Percentiles rank a stretch among this genome's conserved stretches.
Conservation (phyloP, 495 filamentous ascomycete genomes). For the Parathielavia appendiculata region DNA sequence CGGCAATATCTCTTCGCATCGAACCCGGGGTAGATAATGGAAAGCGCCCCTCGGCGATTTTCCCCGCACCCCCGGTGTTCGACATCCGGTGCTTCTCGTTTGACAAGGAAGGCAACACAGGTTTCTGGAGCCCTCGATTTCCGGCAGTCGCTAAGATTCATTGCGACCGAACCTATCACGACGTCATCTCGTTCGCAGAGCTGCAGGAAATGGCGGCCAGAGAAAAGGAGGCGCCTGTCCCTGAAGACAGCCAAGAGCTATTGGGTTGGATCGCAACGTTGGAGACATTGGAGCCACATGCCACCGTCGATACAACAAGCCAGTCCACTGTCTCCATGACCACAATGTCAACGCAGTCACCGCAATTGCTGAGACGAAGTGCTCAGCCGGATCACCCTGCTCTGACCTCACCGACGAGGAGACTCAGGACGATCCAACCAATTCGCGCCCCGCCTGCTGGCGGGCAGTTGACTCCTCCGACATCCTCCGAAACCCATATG, state of each 20-base stretch:
- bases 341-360: conserved; percentile 5
- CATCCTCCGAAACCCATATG: background rate
- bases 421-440: background rate
- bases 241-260: conserved; percentile 47
- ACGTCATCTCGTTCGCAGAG: conserved; percentile 40
- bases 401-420: background rate
- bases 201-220: conserved; percentile 40
- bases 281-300: conserved; percentile 40
- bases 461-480: background rate
- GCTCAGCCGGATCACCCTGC: background rate
- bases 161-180: conserved; percentile 41
- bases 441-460: background rate
- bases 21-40: conserved; percentile 32
- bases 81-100: conserved; percentile 48
- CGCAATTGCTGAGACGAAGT: background rate
- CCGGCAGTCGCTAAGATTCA: conserved; percentile 45
- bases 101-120: conserved; percentile 39
- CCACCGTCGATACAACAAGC: conserved; percentile 25
- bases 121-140: conserved; percentile 45
- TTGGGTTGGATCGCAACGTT: conserved; percentile 52
- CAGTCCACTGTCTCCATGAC: conserved; percentile 19
- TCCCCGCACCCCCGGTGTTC: conserved; percentile 39
- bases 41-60: conserved; percentile 36
- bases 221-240: conserved; percentile 30
- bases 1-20: conserved; percentile 28